Base-by-base conservation (phyloP, 176 grass and related monocot species). In the Pharus latifolius region DNA sequence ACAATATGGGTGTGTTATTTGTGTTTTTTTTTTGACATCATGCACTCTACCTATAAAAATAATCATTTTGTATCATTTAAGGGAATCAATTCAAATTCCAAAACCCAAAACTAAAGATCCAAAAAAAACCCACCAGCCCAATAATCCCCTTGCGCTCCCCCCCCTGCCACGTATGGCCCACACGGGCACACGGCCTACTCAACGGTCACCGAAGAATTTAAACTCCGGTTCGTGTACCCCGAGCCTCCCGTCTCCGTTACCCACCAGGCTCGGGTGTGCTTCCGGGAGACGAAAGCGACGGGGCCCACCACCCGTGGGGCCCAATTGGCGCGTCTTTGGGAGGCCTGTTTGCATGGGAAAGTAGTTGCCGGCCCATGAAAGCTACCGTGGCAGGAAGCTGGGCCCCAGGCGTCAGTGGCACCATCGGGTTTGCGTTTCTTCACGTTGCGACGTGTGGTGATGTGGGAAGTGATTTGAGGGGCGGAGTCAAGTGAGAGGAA, bases 191-290 rank as follows among this genome's bases (percentile, higher is more conserved):
- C n/a, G n/a, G n/a, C n/a, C n/a, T n/a, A n/a, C n/a, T n/a, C 58
- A 85, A 80, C 70, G 70, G 76, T 69, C 70, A 19, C 48, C 63
- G 17, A 31, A 42, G 38, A 45, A 47, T 80, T 85, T 57, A 37
- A 80, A 85, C 70, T 47, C 10, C 31, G 56, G 48, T 6, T 70
- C 30, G 23, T 60, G 40, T 52, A 7, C 43, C 5, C 31, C 23
- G 22, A 30, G 2, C 72, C 48, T 48, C 29, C 22, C 4, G 29
- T 49, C 65, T 15, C 19, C 46, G 47, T 18, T 29, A 40, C 19
- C n/a, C 41, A 37, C 56, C 0, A 16, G 56, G 43, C 48, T 29
- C 30, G 28, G 47, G 20, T 33, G 19, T 12, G 32, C 25, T 42
- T 27, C n/a, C 8, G 56, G 56, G 60, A 11, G 27, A 84, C 20